Evolutionary conservation across 1,284 basidiomycete genomes (phyloP), one percentile per base, ranked within the genome.

Genomic region (Puccinia horiana): DNA sequence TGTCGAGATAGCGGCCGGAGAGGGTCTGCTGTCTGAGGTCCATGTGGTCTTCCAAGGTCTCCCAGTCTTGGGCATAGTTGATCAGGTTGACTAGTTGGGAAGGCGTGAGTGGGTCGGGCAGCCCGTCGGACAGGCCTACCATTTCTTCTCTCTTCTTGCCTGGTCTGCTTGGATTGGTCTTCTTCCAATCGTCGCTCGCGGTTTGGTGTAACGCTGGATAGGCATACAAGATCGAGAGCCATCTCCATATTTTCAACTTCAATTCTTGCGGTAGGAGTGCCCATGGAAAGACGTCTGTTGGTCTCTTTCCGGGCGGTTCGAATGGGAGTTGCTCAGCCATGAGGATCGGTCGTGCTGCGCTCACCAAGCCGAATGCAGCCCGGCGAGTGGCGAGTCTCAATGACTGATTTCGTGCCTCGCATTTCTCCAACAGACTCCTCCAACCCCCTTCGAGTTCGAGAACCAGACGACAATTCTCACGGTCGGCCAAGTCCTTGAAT

Each of bases 131-230:
- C n/a, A n/a, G n/a, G n/a, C n/a, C n/a, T n/a, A n/a, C n/a, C n/a
- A n/a, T n/a, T n/a, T n/a, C n/a, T n/a, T n/a, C n/a, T n/a, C n/a
- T n/a, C n/a, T n/a, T n/a, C n/a, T n/a, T n/a, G n/a, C n/a, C n/a
- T n/a, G n/a, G n/a, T n/a, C n/a, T n/a, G n/a, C n/a, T n/a, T n/a
- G n/a, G n/a, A n/a, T n/a, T n/a, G n/a, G n/a, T n/a, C n/a, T n/a
- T n/a, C n/a, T n/a, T n/a, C n/a, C n/a, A n/a, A n/a, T n/a, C n/a
- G n/a, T n/a, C n/a, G n/a, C n/a, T n/a, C n/a, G n/a, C n/a, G n/a
- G n/a, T n/a, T n/a, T n/a, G n/a, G n/a, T n/a, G 63, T 69, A 78
- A 40, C n/a, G 44, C 76, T 14, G 76, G 76, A 37, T 54, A 78
- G 20, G 76, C 76, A 6, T 42, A 69, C 14, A 78, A 29, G 32